Evolutionary conservation across 345 rosid genomes (phyloP).

Genomic region (Ricinus communis): DNA sequence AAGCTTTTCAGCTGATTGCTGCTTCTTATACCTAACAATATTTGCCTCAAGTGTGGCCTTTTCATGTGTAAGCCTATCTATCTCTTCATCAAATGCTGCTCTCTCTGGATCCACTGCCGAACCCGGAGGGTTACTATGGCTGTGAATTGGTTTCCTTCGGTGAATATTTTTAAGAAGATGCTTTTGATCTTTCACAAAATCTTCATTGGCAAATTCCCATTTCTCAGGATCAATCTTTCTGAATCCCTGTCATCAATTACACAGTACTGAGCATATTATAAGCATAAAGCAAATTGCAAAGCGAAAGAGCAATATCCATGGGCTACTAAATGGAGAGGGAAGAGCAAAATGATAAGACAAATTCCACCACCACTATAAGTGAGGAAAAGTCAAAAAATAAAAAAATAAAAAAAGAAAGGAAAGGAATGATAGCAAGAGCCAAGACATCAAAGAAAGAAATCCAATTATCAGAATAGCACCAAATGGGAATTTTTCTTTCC

Average conservation of each 20-base stretch:
- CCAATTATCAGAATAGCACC: no score
- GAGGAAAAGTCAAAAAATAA: background rate
- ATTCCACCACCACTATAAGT: background rate
- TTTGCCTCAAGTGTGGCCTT: constrained; percentile 67
- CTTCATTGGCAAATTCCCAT: constrained; percentile 95
- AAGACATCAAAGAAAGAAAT: no score
- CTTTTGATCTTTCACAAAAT: constrained; percentile 75
- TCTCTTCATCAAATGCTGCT: constrained; percentile 63
- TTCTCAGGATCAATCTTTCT: constrained; percentile 86
- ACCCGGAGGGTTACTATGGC: constrained; percentile 75
- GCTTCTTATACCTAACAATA: constrained; percentile 49
- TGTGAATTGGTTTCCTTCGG: constrained; percentile 84
- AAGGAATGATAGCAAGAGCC: no score
- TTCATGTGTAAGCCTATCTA: constrained; percentile 67
- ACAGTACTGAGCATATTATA: background rate
- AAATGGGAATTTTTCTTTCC: no score
- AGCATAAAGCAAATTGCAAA: background rate
- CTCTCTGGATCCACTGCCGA: constrained; percentile 61
- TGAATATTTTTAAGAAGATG: constrained; percentile 90
- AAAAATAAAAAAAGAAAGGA: no score
- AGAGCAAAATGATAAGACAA: background rate
- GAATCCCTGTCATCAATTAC: constrained; percentile 59
- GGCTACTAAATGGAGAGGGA: background rate
- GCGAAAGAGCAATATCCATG: background rate
- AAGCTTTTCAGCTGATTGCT: constrained; percentile 54